These are phyloP conservation scores for Tritrichomonas musculus DNA, from an alignment of 208 protist species.

Conservation along the genomic window DNA sequence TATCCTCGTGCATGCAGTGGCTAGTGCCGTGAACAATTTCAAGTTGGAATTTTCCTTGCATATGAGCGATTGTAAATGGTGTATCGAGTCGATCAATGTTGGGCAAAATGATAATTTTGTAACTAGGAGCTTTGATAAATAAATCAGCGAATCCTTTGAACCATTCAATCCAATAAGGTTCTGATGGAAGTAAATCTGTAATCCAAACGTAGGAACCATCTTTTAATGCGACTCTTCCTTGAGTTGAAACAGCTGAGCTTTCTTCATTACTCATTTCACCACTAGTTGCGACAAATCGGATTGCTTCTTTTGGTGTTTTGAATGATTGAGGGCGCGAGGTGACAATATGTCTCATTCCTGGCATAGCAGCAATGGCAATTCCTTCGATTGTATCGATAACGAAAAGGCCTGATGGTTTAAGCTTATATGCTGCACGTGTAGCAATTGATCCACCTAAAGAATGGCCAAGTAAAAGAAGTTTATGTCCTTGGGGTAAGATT, in stretches of 20 bases:
- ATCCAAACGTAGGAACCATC: neutral
- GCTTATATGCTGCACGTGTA: neutral
- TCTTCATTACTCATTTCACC: neutral
- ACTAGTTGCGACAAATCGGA: neutral
- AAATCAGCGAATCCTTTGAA: neutral
- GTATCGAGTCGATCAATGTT: neutral
- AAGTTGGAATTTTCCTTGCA: constrained; percentile 14
- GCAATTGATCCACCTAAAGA: neutral
- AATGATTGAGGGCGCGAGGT: neutral
- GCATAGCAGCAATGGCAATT: neutral
- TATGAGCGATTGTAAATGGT: constrained; percentile 12
- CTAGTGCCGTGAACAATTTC: constrained; percentile 11
- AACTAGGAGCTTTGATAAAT: neutral
- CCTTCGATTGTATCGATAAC: constrained; percentile 16
- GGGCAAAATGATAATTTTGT: neutral
- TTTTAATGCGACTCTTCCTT: neutral
- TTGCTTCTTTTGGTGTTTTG: neutral
- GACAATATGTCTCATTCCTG: neutral
- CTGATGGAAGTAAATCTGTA: neutral
- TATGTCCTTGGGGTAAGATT: neutral
- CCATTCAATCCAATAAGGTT: neutral
- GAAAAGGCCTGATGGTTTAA: neutral
- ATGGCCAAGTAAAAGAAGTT: neutral
- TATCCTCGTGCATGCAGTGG: neutral
- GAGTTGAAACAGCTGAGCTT: neutral